Conservation (phyloP, 441 rosid genomes). For the Capsella rubella region DNA sequence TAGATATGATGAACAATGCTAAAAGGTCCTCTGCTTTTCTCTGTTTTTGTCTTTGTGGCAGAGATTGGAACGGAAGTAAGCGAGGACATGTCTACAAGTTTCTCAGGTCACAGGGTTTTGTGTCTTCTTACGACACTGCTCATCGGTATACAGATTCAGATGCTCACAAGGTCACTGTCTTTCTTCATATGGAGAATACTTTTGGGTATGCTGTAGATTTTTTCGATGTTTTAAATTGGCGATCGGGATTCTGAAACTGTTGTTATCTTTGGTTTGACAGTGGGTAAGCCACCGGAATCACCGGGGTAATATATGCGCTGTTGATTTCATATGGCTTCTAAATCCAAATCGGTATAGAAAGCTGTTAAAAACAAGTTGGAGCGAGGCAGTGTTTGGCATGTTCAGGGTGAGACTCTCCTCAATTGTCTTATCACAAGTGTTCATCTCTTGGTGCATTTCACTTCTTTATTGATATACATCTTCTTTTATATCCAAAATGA, state of each 20-base stretch:
- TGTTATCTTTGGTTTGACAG: conserved; percentile 46
- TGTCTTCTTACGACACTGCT: conserved; percentile 88
- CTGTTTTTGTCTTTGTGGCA: conserved; percentile 38
- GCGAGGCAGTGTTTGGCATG: conserved; percentile 89
- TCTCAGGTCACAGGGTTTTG: conserved; percentile 85
- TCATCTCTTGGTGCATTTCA: not conserved
- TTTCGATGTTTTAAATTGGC: conserved; percentile 25
- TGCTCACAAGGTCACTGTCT: conserved; percentile 76
- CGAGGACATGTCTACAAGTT: conserved; percentile 90
- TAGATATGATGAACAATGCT: conserved; percentile 18
- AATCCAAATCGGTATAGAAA: conserved; percentile 81
- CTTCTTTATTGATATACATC: not conserved
- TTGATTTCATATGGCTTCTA: conserved; percentile 94
- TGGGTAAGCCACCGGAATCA: conserved; percentile 95
- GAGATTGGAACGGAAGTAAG: conserved; percentile 96
- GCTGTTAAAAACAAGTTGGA: conserved; percentile 81
- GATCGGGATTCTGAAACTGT: conserved; percentile 21
- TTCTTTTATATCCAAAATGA: not conserved
- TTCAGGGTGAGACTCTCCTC: conserved; percentile 64
- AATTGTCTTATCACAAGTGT: not conserved
- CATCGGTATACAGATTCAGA: conserved; percentile 89
- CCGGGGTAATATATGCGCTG: conserved; percentile 91
- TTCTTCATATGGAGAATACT: conserved; percentile 36
- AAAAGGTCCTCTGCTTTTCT: conserved; percentile 10
- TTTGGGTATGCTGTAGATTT: conserved; percentile 47